Conservation (phyloP, 2,329 filamentous ascomycete genomes). For the Calonectria fujianensis region DNA sequence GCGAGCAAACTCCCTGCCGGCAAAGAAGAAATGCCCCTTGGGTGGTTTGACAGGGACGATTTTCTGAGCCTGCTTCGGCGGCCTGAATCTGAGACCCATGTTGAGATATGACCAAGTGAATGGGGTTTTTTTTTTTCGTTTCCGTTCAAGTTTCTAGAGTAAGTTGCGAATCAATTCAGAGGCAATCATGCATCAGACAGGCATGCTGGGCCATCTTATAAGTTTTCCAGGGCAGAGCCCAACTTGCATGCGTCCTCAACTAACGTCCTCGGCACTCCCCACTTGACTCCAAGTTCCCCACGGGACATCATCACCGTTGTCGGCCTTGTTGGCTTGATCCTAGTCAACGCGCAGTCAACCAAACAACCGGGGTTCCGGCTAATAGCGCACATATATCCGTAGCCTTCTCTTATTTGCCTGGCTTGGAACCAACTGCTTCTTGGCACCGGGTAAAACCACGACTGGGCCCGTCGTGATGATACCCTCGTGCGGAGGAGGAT, state of each 20-base stretch:
- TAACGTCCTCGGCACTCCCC: slow-evolving; percentile 15
- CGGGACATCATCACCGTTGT: not conserved
- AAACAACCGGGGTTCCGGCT: slow-evolving; percentile 20
- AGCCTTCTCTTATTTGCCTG: slow-evolving; percentile 3
- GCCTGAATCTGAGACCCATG: slow-evolving; percentile 25
- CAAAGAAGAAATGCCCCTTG: slow-evolving; percentile 34
- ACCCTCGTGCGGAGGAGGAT: slow-evolving; percentile 20
- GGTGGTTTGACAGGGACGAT: slow-evolving; percentile 28
- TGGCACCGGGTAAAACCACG: slow-evolving; percentile 21
- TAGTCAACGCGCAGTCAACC: not conserved
- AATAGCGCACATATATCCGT: slow-evolving; percentile 24
- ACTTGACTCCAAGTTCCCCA: slow-evolving; percentile 20
- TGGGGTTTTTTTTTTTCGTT: not conserved
- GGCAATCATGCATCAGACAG: not conserved
- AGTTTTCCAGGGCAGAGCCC: not conserved
- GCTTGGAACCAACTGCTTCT: slow-evolving; percentile 4
- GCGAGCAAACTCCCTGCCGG: slow-evolving; percentile 23
- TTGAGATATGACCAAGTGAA: not conserved
- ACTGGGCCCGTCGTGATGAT: slow-evolving; percentile 12
- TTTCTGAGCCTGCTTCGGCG: slow-evolving; percentile 19
- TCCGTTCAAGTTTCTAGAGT: not conserved
- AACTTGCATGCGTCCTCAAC: not conserved
- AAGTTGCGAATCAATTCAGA: not conserved
- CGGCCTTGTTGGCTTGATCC: slow-evolving; percentile 4
- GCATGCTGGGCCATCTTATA: slow-evolving; percentile 4